These are phyloP conservation scores for Annona cherimola DNA, from an alignment of 164 flowering plant genomes.

Conservation along the genomic window DNA sequence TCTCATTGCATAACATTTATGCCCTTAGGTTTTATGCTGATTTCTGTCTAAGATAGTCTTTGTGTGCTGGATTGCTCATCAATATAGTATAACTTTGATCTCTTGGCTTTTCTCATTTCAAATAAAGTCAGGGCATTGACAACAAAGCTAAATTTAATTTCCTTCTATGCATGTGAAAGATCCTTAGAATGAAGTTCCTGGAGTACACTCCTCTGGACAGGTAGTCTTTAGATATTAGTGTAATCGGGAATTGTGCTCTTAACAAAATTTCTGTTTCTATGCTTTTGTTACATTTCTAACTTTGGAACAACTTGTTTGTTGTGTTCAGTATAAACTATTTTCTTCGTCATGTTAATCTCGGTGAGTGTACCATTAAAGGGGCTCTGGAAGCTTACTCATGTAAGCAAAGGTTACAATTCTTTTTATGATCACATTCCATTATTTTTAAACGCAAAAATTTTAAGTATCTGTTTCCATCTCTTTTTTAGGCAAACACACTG, in stretches of 20 bases:
- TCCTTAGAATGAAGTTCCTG: slow-evolving; percentile 63
- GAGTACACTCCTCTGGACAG: slow-evolving; percentile 79
- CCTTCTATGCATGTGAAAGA: slow-evolving; percentile 2
- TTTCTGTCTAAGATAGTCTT: too few relatives aligned
- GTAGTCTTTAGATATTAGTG: slow-evolving; percentile 22
- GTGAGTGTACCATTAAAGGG: slow-evolving; percentile 77
- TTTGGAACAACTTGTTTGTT: background rate
- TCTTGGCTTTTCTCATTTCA: too few relatives aligned
- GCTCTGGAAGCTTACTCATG: slow-evolving; percentile 91
- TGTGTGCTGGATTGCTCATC: too few relatives aligned
- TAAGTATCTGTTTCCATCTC: slow-evolving; percentile 1
- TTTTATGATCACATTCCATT: background rate
- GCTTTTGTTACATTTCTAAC: background rate
- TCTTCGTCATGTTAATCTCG: slow-evolving; percentile 63
- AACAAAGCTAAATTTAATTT: background rate
- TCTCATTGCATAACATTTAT: too few relatives aligned
- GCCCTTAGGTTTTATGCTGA: too few relatives aligned
- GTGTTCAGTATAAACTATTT: slow-evolving; percentile 68
- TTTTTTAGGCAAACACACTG: slow-evolving; percentile 78
- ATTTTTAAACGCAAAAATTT: background rate
- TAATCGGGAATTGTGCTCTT: background rate
- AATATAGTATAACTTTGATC: too few relatives aligned
- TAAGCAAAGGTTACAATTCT: slow-evolving; percentile 25
- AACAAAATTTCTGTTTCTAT: background rate
- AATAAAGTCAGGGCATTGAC: too few relatives aligned